Evolutionary conservation across 139 green algal genomes (phyloP).

Genomic region (Eudorina sp.): DNA sequence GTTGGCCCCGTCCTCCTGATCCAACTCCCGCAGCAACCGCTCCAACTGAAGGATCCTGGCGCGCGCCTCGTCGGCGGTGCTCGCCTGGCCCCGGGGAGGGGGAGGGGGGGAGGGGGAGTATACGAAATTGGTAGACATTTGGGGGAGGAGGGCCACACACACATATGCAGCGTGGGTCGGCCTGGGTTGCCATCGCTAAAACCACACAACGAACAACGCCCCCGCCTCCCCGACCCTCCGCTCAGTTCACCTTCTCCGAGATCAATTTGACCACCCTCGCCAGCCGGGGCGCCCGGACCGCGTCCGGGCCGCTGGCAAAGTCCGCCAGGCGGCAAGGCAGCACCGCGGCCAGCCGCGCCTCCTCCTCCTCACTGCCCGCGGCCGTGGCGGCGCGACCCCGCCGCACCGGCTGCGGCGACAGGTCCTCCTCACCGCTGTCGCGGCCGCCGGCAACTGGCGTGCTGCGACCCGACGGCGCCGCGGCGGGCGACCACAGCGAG

Average conservation of each 20-base stretch:
- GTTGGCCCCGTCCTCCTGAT: slow-evolving; percentile 51
- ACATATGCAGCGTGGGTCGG: no score
- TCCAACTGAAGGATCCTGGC: slow-evolving; percentile 62
- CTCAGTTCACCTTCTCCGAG: slow-evolving; percentile 9
- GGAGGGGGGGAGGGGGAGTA: no score
- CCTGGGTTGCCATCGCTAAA: no score
- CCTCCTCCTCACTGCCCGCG: background rate
- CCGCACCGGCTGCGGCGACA: background rate
- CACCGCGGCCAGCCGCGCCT: background rate
- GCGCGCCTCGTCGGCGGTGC: slow-evolving; percentile 47
- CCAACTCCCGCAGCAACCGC: slow-evolving; percentile 63
- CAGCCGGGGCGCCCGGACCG: background rate
- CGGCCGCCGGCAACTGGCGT: background rate
- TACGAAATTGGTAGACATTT: no score
- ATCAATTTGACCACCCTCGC: background rate
- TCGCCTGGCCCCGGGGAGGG: no score
- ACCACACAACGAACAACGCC: no score
- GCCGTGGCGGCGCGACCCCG: background rate
- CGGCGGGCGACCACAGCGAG: background rate
- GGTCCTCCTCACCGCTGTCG: background rate
- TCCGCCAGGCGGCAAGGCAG: background rate
- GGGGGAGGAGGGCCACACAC: no score
- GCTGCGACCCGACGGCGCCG: background rate
- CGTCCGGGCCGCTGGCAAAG: background rate
- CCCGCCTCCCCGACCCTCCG: background rate